Percentiles rank a stretch among this genome's conserved stretches.
Conservation (phyloP, 148 eudicot genomes). For the Rhododendron molle region DNA sequence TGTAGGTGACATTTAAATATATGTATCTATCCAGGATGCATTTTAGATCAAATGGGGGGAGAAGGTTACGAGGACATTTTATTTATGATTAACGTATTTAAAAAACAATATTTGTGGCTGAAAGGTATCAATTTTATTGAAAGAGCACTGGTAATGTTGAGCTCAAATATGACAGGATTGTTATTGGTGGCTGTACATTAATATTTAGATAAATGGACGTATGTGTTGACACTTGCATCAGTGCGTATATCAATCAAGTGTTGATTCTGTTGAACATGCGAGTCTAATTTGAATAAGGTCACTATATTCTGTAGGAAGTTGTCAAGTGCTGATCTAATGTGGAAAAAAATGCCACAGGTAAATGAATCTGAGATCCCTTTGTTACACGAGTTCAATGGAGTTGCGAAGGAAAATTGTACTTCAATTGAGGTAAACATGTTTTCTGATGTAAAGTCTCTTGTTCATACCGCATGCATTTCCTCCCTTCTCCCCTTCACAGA, state of each 20-base stretch:
- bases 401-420: conserved; percentile 41
- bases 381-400: conserved; percentile 80
- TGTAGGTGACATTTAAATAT: not conserved
- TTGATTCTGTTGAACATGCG: not conserved
- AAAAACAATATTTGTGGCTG: not conserved
- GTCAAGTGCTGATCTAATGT: not conserved
- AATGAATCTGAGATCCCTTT: conserved; percentile 94
- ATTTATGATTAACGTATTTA: not conserved
- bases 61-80: not conserved
- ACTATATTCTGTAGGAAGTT: conserved; percentile 1
- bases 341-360: conserved; percentile 37
- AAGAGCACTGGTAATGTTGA: not conserved
- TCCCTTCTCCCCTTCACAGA: not conserved
- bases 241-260: not conserved
- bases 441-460: not conserved
- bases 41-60: not conserved
- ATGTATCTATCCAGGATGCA: not conserved
- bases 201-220: not conserved
- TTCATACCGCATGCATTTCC: too few relatives aligned
- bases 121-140: not conserved
- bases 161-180: not conserved
- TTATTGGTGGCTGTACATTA: not conserved
- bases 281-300: not conserved
- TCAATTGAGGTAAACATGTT: conserved; percentile 61
- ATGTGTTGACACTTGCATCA: not conserved